These are phyloP conservation scores for Corylus americana DNA, from an alignment of 306 rosid genomes.

Conservation along the genomic window DNA sequence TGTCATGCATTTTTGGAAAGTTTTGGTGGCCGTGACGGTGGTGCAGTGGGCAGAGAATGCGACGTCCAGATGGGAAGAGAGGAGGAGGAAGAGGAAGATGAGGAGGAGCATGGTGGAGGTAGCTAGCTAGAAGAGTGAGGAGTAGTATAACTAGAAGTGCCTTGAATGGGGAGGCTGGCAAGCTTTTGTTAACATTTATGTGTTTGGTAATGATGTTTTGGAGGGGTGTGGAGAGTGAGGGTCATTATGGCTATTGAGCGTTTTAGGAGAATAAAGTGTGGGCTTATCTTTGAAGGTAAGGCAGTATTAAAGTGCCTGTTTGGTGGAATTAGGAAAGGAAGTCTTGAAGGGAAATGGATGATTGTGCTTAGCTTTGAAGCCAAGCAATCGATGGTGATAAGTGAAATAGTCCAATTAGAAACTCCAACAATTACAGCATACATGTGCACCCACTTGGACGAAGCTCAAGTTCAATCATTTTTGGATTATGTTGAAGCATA, in stretches of 20 bases:
- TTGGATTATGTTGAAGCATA: too few relatives aligned
- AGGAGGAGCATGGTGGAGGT: conserved; percentile 38
- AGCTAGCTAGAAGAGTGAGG: conserved; percentile 12
- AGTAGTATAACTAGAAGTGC: conserved; percentile 18
- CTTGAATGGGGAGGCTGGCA: conserved; percentile 17
- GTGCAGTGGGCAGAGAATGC: conserved; percentile 73
- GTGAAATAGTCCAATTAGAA: background rate
- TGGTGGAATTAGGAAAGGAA: conserved; percentile 41
- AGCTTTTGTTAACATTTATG: conserved; percentile 41
- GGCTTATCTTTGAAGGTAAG: conserved; percentile 87
- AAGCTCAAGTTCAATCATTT: too few relatives aligned
- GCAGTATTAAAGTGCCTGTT: conserved; percentile 30
- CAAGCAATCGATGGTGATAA: conserved; percentile 1
- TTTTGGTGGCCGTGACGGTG: conserved; percentile 51
- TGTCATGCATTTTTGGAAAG: conserved; percentile 73
- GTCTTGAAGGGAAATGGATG: conserved; percentile 1
- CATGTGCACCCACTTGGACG: background rate
- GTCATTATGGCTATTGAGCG: conserved; percentile 38
- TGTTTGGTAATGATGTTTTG: conserved; percentile 37
- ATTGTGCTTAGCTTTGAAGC: conserved; percentile 66
- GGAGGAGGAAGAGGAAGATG: conserved; percentile 34
- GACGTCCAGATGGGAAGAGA: conserved; percentile 27
- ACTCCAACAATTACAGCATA: background rate
- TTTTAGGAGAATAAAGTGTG: conserved; percentile 18
- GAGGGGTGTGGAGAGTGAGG: conserved; percentile 17